Conservation (phyloP, 2,329 filamentous ascomycete genomes). For the Achaetomium macrosporum region DNA sequence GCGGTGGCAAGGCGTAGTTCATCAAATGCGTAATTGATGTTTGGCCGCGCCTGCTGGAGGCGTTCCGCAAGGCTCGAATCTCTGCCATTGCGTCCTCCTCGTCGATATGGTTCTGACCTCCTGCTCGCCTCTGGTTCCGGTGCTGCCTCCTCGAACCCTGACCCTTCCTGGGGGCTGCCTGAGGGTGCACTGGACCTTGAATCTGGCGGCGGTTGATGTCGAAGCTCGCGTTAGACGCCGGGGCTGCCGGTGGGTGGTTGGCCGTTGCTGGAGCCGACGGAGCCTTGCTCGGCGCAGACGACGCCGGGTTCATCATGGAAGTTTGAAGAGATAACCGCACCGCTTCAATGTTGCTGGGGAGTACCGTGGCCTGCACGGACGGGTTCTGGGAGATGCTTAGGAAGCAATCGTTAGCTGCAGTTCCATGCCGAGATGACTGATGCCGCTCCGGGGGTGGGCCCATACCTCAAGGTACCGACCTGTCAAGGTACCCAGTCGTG, state of each 20-base stretch:
- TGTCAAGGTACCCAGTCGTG: background rate
- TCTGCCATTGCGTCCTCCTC: conserved; percentile 88
- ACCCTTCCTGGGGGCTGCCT: conserved; percentile 60
- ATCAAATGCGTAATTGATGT: conserved; percentile 96
- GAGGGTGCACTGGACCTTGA: conserved; percentile 30
- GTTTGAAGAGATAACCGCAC: background rate
- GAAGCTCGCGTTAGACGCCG: conserved; percentile 41
- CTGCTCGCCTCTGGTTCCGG: conserved; percentile 70
- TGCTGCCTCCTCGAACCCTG: conserved; percentile 77
- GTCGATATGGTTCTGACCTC: conserved; percentile 36
- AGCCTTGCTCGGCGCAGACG: conserved; percentile 46
- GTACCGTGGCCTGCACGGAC: background rate
- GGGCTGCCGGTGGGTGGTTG: conserved; percentile 36
- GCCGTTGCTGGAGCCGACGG: conserved; percentile 37
- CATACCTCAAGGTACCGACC: background rate
- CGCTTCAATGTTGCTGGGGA: background rate
- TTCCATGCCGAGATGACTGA: conserved; percentile 1
- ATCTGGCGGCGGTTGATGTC: conserved; percentile 46
- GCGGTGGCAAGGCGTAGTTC: conserved; percentile 77
- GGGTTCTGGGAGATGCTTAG: background rate
- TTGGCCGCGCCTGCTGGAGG: conserved; percentile 74
- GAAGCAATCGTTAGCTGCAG: background rate
- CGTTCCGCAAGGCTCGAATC: conserved; percentile 54
- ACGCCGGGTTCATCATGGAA: conserved; percentile 31
- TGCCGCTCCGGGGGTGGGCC: background rate